phyloP scores from a whole-genome alignment of 495 filamentous ascomycete species.

The Neurospora tetrasperma region DNA sequence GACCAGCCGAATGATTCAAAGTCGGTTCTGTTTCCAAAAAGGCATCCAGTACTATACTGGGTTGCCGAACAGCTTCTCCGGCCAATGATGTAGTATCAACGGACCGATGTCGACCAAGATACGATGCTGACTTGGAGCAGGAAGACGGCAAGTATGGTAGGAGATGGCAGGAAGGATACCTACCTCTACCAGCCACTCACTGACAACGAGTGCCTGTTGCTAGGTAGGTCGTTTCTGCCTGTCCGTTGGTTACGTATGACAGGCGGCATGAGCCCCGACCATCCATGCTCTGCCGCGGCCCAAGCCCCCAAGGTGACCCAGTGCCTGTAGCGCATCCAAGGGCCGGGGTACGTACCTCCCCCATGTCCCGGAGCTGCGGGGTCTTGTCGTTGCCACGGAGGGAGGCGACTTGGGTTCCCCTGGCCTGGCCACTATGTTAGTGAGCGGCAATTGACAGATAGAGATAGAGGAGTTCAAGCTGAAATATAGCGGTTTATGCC shows the following conservation, averaged over 20 bases:
- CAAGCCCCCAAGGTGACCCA: background rate
- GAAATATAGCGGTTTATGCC: background rate
- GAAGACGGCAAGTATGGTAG: background rate
- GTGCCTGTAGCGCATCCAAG: background rate
- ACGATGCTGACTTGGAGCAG: background rate
- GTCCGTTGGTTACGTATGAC: background rate
- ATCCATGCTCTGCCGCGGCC: background rate
- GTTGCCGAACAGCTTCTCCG: background rate
- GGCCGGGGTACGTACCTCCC: background rate
- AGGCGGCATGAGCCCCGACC: background rate
- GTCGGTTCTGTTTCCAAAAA: background rate
- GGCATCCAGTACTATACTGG: background rate
- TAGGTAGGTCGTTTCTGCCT: background rate
- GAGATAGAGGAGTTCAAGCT: background rate
- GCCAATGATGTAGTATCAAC: background rate
- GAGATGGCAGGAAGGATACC: background rate
- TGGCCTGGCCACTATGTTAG: background rate
- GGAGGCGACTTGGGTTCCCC: background rate
- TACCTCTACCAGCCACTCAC: background rate
- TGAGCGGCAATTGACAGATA: background rate
- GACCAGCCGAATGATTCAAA: background rate
- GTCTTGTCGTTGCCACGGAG: background rate
- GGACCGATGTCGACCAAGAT: background rate
- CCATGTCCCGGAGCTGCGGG: background rate
- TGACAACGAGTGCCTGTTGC: background rate